phyloP scores from a whole-genome alignment of 805 yeast genomes.

The Torulaspora indica region DNA sequence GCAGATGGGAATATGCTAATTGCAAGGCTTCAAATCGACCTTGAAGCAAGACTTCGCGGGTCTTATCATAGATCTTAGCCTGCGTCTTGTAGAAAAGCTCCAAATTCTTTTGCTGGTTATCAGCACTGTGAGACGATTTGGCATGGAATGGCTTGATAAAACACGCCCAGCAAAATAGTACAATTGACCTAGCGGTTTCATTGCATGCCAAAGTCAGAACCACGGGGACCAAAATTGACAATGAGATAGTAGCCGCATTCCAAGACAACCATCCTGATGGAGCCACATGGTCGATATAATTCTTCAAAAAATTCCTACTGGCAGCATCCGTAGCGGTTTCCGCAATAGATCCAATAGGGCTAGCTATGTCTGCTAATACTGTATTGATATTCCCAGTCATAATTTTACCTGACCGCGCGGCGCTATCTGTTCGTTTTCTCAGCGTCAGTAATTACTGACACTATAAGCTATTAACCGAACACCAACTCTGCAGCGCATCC shows the following conservation, averaged over 20 bases:
- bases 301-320: conserved; percentile 5
- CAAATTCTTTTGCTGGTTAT: conserved; percentile 33
- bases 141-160: conserved; percentile 34
- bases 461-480: neutral
- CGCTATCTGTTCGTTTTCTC: neutral
- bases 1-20: conserved; percentile 55
- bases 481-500: neutral
- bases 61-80: conserved; percentile 70
- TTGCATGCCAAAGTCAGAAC: conserved; percentile 1
- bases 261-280: conserved; percentile 6
- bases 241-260: neutral
- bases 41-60: conserved; percentile 59
- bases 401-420: neutral
- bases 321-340: conserved; percentile 5
- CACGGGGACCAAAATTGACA: conserved; percentile 1
- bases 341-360: conserved; percentile 7
- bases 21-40: conserved; percentile 65
- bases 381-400: conserved; percentile 1
- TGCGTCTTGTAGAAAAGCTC: conserved; percentile 73
- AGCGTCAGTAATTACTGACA: conserved; percentile 2
- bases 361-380: conserved; percentile 3
- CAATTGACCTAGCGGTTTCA: conserved; percentile 4
- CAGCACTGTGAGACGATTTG: conserved; percentile 7
- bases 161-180: conserved; percentile 34
- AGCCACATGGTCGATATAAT: conserved; percentile 4